Evolutionary conservation across 441 rosid genomes (phyloP).

Genomic region (Pelargonium hybrid): DNA sequence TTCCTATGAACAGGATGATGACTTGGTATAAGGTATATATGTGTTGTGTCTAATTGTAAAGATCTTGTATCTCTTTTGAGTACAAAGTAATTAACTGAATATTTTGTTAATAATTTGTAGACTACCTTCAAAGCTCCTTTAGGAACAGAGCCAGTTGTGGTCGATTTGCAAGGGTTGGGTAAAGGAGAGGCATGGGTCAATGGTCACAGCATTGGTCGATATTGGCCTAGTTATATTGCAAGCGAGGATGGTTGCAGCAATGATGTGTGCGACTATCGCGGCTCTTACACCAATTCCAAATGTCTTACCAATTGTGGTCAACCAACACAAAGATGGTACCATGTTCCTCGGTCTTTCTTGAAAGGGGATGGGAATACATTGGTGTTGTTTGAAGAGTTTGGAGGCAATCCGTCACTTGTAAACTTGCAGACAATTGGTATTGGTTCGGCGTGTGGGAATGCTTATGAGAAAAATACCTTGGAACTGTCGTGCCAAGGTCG

Average conservation of each 20-base stretch:
- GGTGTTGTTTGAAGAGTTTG: constrained; percentile 22
- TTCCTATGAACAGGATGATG: constrained; percentile 7
- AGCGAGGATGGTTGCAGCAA: constrained; percentile 14
- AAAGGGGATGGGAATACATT: background rate
- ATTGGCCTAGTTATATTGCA: constrained; percentile 19
- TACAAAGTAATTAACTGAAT: too few relatives aligned
- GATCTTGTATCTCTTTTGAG: too few relatives aligned
- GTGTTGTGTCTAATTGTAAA: too few relatives aligned
- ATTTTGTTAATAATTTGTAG: background rate
- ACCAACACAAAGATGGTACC: constrained; percentile 23
- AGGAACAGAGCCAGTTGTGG: constrained; percentile 20
- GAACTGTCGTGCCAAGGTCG: background rate
- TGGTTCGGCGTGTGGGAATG: constrained; percentile 2
- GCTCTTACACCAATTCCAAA: constrained; percentile 11
- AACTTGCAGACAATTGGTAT: constrained; percentile 6
- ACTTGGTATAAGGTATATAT: constrained; percentile 19
- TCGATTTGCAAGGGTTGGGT: constrained; percentile 21
- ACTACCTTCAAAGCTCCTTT: constrained; percentile 18
- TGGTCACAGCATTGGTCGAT: constrained; percentile 20
- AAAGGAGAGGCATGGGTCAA: constrained; percentile 25
- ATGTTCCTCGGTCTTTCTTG: constrained; percentile 19
- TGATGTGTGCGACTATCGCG: constrained; percentile 17
- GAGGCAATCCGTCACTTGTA: constrained; percentile 17
- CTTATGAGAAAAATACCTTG: background rate
- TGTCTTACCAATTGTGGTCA: constrained; percentile 20